phyloP scores from a whole-genome alignment of 169 alveolate species.

The Fabrea salina region DNA sequence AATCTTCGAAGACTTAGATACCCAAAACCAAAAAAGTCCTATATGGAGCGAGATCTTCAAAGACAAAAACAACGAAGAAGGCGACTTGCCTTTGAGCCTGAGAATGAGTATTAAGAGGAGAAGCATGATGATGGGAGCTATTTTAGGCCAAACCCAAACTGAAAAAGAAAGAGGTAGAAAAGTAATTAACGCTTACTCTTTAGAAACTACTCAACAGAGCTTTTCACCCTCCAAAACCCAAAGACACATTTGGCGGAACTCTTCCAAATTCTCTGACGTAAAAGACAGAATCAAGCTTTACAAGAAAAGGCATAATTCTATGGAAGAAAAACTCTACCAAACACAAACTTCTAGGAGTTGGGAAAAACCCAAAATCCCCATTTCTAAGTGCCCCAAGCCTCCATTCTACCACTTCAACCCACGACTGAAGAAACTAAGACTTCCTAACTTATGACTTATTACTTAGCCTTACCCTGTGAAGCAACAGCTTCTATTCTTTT shows the following conservation, averaged over 20 bases:
- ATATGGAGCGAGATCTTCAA: background rate
- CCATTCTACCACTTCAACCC: no score
- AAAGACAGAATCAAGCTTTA: background rate
- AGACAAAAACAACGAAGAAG: background rate
- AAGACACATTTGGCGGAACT: background rate
- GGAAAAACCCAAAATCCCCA: no score
- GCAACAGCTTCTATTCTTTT: slow-evolving; percentile 92
- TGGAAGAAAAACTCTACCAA: no score
- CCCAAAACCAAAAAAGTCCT: background rate
- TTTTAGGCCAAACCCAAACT: background rate
- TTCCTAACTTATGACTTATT: no score
- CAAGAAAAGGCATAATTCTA: background rate
- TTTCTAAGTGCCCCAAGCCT: no score
- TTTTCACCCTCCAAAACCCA: background rate
- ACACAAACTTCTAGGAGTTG: no score
- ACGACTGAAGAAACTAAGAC: no score
- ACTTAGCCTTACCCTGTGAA: slow-evolving; percentile 91
- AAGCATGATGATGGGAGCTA: background rate
- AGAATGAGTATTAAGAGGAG: background rate
- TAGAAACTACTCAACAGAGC: background rate
- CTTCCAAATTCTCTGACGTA: background rate
- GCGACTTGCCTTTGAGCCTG: background rate
- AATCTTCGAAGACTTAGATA: background rate
- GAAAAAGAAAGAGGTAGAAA: background rate
- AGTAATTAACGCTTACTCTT: background rate